A percentile compares a stretch with the other conserved stretches of the same genome.
These are phyloP conservation scores for Boletus patriciae DNA, from an alignment of 768 basidiomycete species.

Conservation along the genomic window DNA sequence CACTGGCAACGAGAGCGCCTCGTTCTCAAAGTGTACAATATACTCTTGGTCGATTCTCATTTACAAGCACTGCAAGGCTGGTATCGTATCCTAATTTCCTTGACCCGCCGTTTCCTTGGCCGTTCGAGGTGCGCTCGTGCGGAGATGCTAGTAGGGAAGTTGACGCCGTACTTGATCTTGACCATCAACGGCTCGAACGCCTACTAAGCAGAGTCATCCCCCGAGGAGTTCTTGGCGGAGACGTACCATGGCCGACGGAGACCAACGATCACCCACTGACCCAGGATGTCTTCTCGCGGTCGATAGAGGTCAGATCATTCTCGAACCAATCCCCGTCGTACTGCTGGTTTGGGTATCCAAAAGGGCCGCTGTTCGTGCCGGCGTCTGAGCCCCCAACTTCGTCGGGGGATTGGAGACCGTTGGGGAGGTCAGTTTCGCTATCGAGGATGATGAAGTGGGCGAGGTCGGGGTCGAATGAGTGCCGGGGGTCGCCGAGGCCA, in stretches of 20 bases:
- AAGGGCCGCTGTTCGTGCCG: constrained; percentile 26
- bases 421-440: constrained; percentile 27
- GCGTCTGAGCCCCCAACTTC: constrained; percentile 19
- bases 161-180: constrained; percentile 33
- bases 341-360: constrained; percentile 31
- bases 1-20: too few species aligned
- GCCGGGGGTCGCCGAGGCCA: constrained; percentile 31
- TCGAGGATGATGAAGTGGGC: constrained; percentile 29
- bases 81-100: too few species aligned
- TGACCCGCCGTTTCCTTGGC: too few species aligned
- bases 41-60: too few species aligned
- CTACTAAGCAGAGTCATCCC: constrained; percentile 15
- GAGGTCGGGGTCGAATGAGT: constrained; percentile 32
- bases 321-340: constrained; percentile 31
- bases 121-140: too few species aligned
- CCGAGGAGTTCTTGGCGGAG: constrained; percentile 5
- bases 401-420: constrained; percentile 27
- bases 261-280: constrained; percentile 32
- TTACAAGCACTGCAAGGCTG: too few species aligned
- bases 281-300: constrained; percentile 27
- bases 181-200: constrained; percentile 33
- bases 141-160: too few species aligned
- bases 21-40: too few species aligned
- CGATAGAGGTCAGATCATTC: constrained; percentile 22
- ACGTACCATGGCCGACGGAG: constrained; percentile 31